Base-by-base conservation (phyloP, 768 basidiomycete species). In the Lentinula raphanica region DNA sequence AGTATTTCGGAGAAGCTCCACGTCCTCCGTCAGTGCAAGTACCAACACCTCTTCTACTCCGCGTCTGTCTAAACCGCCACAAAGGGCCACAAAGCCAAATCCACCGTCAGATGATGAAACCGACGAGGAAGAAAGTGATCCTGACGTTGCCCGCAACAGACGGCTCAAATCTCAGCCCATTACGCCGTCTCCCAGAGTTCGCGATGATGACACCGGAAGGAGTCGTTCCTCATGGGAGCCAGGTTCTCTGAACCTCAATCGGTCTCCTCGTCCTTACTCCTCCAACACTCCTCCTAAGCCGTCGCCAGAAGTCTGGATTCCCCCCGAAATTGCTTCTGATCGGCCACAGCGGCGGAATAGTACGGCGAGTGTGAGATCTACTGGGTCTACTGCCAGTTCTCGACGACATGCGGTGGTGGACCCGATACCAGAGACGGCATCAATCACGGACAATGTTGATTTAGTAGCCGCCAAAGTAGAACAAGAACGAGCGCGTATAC, bases 361-460 rank as follows among this genome's bases (percentile, higher is more conserved):
- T 23, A 57, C 56, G 13, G 56, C 56, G 7, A 57, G 56, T 27
- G 23, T 57, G 19, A 57, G 46, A 29, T 57, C 56, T 39, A 49
- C 45, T 15, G 56, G 56, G 39, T 57, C 56, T 57, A 32, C 54
- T 42, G 23, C 56, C 32, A 23, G 56, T n/a, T 57, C 44, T 23
- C 44, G 45, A n/a, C 27, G 40, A 3, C 46, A 27, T 7, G 31
- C 56, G 13, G 6, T 25, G 23, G 40, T 36, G 8, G 32, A 48
- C 19, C 21, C 56, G 3, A 57, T 57, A 48, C 56, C 56, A 46
- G 56, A 57, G 45, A 23, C n/a, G 12, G 21, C 19, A 12, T 21
- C 42, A 7, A 8, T 35, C 32, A 31, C 15, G 19, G 39, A 21
- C 51, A 36, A 19, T 28, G 28, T 28, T 35, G 56, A 49, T 49